These are phyloP conservation scores for Umbilicus rupestris DNA, from an alignment of 164 flowering plant species.

Conservation along the genomic window DNA sequence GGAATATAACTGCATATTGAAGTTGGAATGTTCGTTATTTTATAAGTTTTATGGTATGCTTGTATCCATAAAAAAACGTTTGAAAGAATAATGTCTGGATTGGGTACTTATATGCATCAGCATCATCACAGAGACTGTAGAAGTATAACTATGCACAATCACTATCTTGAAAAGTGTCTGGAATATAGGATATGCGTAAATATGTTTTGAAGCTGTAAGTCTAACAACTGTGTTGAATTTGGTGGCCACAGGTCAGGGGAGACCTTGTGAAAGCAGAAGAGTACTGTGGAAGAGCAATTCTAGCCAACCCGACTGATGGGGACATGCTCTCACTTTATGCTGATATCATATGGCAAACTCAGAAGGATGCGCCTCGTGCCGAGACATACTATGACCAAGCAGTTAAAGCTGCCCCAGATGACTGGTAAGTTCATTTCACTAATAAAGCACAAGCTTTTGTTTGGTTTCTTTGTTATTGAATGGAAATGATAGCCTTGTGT, in stretches of 20 bases:
- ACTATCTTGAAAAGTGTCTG: too few relatives aligned
- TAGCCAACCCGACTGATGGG: slow-evolving; percentile 63
- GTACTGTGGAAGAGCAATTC: slow-evolving; percentile 71
- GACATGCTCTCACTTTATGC: slow-evolving; percentile 58
- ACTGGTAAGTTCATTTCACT: slow-evolving; percentile 39
- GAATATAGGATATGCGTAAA: too few relatives aligned
- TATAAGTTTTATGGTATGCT: not conserved
- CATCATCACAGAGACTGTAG: too few relatives aligned
- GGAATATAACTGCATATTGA: too few relatives aligned
- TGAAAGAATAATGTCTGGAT: too few relatives aligned
- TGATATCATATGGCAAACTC: slow-evolving; percentile 59
- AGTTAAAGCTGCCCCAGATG: slow-evolving; percentile 67
- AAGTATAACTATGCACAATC: too few relatives aligned
- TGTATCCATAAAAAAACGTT: too few relatives aligned
- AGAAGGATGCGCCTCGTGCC: slow-evolving; percentile 57
- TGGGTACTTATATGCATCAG: too few relatives aligned
- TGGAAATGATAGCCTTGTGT: not conserved
- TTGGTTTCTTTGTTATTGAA: not conserved
- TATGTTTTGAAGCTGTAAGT: too few relatives aligned
- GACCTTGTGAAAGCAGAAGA: slow-evolving; percentile 69
- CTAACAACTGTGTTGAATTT: too few relatives aligned
- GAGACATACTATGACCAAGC: slow-evolving; percentile 73
- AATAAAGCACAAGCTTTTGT: not conserved
- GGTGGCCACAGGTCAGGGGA: slow-evolving; percentile 42
- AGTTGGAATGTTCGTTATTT: not conserved